Evolutionary conservation across 2,329 filamentous ascomycete species (phyloP).

Genomic region (Cladosporium colombiae): DNA sequence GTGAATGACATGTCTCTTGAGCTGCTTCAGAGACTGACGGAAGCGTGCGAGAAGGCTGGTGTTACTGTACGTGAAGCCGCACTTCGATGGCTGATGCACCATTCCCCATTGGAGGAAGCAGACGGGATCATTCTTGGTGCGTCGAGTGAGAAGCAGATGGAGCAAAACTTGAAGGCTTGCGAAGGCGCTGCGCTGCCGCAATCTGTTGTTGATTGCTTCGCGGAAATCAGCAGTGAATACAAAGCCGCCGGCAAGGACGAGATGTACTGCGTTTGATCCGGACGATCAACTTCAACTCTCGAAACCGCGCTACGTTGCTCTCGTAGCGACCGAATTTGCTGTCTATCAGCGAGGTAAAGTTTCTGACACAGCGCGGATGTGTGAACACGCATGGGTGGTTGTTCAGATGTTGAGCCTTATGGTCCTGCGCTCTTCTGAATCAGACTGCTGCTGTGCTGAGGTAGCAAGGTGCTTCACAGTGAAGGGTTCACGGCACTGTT

Average conservation of each 20-base stretch:
- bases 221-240: constrained; percentile 12
- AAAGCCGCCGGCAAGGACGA: not conserved
- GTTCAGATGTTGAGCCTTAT: too few species aligned
- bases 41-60: constrained; percentile 39
- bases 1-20: constrained; percentile 47
- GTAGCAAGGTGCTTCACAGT: too few species aligned
- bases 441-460: too few species aligned
- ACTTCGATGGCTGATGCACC: constrained; percentile 49
- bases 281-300: not conserved
- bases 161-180: constrained; percentile 34
- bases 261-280: not conserved
- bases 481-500: too few species aligned
- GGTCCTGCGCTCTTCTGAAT: too few species aligned
- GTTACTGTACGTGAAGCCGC: constrained; percentile 47
- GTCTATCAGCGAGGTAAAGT: too few species aligned
- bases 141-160: constrained; percentile 34
- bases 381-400: too few species aligned
- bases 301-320: not conserved
- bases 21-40: constrained; percentile 44
- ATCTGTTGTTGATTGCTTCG: constrained; percentile 27
- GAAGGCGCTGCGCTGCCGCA: constrained; percentile 32
- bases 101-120: constrained; percentile 40
- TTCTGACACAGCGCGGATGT: too few species aligned
- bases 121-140: constrained; percentile 46
- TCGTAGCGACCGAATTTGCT: not conserved